Base-by-base conservation (phyloP, 805 yeast genomes). In the Ogataea nakhonphanomensis region DNA sequence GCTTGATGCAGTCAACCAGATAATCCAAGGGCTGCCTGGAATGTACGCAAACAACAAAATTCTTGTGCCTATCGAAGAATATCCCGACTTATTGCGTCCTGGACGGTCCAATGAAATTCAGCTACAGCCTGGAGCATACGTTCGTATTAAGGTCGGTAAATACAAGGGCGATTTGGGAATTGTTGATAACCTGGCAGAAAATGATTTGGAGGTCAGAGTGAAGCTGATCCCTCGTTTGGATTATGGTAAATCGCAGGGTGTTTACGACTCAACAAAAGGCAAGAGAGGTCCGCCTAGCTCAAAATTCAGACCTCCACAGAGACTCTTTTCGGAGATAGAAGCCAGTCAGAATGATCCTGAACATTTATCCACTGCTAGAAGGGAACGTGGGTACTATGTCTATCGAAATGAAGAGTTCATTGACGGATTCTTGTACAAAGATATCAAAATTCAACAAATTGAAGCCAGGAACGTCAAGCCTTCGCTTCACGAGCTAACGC, bases 121-220 rank as follows among this genome's bases (percentile, higher is more conserved):
- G 54, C 69, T 93, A 17, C 82, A 81, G 33, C 97, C 95, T 7
- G 99, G 99, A 15, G 79, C 88, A 23, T 93, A 91, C 62, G 95
- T 93, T 37, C 76, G 99, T 50, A 75, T 93, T 48, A 83, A 84
- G 54, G 76, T 95, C 48, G 98, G 99, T 48, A 84, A 83, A 56
- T 90, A 91, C 62, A 85, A 85, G 55, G 91, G 91, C 37, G 99
- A 93, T 62, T 71, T 93, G 49, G 99, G 96, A 15, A 76, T 88
- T 34, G 95, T 93, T 36, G 96, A 89, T 54, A 89, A 90, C 58
- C 74, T 93, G 48, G 84, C 95, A 45, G 98, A 93, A 57, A 91
- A 87, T 58, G 98, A 96, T 38, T 74, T 93, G 52, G 98, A 91
- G 60, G 98, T 88, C n/a, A 76, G 95, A 54, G 79, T 95, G 53